Base-by-base conservation (phyloP, 2,329 filamentous ascomycete genomes). In the Fusarium compactum region DNA sequence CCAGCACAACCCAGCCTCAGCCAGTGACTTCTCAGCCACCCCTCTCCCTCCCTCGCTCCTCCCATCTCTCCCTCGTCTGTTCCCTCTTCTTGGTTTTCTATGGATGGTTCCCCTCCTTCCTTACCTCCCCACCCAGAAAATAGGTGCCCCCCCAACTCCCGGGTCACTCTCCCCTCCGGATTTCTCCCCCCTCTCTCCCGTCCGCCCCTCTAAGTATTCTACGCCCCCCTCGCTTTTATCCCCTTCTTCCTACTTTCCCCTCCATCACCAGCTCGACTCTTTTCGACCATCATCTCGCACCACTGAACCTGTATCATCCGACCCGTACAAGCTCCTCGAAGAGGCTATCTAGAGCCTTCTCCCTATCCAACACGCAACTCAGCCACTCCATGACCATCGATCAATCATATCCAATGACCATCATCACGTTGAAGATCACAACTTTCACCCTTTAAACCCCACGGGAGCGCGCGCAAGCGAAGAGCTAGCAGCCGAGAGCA, bases 361-460 rank as follows among this genome's bases (percentile, higher is more conserved):
- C 59, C 68, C 65, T 54, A 63, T 50, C 58, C 56, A 68, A 73
- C 53, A 70, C 52, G 65, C 67, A 63, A 73, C 78, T 78, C 80
- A 81, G 75, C 77, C 78, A 76, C 80, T 81, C 79, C 77, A 82
- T 81, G 80, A 81, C 77, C 76, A 80, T 76, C 74, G 79, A 80
- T 80, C 79, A 76, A 71, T 69, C 77, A 73, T 77, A 73, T 77
- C 81, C 79, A 82, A 90, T 90, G 88, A 89, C 82, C 81, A 85
- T 76, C 74, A 79, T 74, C 72, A 81, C 79, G 75, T 78, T 74
- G 82, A 71, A 84, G 84, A 85, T 84, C 84, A 82, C 79, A 79
- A 82, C 82, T 84, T 86, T 86, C 87, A 90, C 88, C 85, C 89
- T 91, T 90, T 91, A 88, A 91, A 88, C 82, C 86, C 85, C 84